Evolutionary conservation across 2,329 filamentous ascomycete genomes (phyloP).

Genomic region (Talaromyces funiculosus): DNA sequence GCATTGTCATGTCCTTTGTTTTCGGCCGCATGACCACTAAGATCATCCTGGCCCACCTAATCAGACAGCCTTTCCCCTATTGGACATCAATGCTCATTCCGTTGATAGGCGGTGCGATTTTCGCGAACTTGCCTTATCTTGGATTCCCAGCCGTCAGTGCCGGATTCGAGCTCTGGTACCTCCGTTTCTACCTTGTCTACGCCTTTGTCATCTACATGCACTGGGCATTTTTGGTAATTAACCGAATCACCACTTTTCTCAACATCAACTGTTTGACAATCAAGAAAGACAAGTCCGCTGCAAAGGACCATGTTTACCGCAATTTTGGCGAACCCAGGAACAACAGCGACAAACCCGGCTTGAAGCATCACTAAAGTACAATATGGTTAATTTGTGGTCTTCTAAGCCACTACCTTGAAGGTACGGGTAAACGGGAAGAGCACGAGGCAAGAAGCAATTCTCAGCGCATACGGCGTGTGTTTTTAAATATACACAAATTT

Average conservation of each 20-base stretch:
- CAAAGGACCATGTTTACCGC: conserved; percentile 33
- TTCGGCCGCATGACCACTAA: conserved; percentile 98
- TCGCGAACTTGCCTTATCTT: conserved; percentile 75
- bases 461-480: background rate
- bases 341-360: conserved; percentile 8
- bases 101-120: conserved; percentile 73
- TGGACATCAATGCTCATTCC: conserved; percentile 91
- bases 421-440: background rate
- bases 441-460: background rate
- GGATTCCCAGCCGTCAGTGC: conserved; percentile 64
- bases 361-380: conserved; percentile 11
- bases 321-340: conserved; percentile 27
- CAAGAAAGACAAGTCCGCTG: conserved; percentile 31
- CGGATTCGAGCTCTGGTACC: conserved; percentile 67
- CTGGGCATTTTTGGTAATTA: conserved; percentile 88
- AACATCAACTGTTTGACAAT: conserved; percentile 96
- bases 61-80: conserved; percentile 88
- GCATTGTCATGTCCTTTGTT: conserved; percentile 89
- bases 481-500: background rate
- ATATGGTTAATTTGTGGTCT: background rate
- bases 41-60: conserved; percentile 94
- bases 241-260: conserved; percentile 82
- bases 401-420: background rate
- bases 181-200: conserved; percentile 79
- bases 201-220: conserved; percentile 79